Base-by-base conservation (phyloP, 768 basidiomycete species). In the Calocera viscosa region DNA sequence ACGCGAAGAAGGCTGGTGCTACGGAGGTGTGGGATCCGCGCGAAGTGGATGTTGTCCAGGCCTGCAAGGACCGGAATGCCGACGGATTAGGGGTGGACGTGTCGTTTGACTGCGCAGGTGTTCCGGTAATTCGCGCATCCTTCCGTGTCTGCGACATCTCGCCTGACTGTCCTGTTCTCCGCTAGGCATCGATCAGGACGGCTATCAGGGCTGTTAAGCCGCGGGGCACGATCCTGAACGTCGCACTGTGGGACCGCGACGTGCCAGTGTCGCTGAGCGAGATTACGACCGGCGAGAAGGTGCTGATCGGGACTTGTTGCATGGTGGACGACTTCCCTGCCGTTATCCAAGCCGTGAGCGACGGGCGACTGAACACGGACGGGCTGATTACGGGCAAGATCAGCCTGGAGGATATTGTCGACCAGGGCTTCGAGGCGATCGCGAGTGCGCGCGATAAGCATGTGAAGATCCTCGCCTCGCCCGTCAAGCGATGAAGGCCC, bases 31-130 rank as follows among this genome's bases (percentile, higher is more conserved):
- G 78, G 69, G 75, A 81, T 60, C 80, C 81, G 1, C 71, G 69
- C 16, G 41, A 69, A 10, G 64, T 67, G 1, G 73, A 78, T 67
- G 67, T 80, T 32, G 70, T 73, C 1, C 66, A 71, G 0, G 72
- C 70, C 0, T 73, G 75, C 3, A 63, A 73, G 24, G 68, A 73
- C 26, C 72, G 73, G 0, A 80, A 74, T 16, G 14, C 53, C 24
- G 69, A 66, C 35, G 74, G 73, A 14, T 41, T 69, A 2, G 81
- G 82, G 24, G 80, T 79, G 12, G 79, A 81, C 67, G 73, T 81
- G 53, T 79, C 76, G 1, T 81, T 81, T 68, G 82, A 83, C 49
- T 80, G 80, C 19, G 80, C 81, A 1, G 81, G 82, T 0, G 69
- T 76, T 2, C 78, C 80, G 68, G 72, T 72, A 17, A 75, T 77